A percentile compares a stretch with the other conserved stretches of the same genome.
Conservation (phyloP, 257 asterid species). For the Solanum sejunctum region DNA sequence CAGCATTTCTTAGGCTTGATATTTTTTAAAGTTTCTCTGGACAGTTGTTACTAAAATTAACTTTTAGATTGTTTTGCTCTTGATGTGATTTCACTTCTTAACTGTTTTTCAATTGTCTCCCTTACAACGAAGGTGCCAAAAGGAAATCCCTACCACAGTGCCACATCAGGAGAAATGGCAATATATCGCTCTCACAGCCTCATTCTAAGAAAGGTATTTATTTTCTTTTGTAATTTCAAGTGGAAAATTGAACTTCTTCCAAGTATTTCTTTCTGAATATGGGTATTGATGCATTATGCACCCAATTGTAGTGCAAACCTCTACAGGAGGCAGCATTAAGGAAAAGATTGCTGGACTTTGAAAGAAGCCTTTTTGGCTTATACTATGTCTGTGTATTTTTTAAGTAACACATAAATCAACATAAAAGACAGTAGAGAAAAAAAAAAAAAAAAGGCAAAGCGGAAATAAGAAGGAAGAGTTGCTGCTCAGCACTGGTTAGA, state of each 20-base stretch:
- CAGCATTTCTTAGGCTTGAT: background rate
- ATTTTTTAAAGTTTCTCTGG: background rate
- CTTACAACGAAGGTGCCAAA: conserved; percentile 59
- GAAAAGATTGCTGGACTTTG: background rate
- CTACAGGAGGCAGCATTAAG: background rate
- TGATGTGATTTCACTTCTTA: background rate
- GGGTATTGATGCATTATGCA: background rate
- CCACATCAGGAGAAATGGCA: conserved; percentile 99
- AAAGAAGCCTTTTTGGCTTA: background rate
- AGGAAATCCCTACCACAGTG: conserved; percentile 99
- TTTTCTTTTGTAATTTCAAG: background rate
- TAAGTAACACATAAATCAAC: background rate
- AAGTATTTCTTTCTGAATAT: background rate
- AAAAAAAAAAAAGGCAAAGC: background rate
- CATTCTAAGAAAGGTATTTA: conserved; percentile 70
- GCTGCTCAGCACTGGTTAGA: background rate
- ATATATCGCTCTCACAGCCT: conserved; percentile 81
- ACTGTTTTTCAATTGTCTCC: conserved; percentile 2
- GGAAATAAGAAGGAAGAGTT: background rate
- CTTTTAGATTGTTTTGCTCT: background rate
- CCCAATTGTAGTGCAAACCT: background rate
- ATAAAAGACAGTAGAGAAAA: background rate
- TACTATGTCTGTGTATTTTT: background rate
- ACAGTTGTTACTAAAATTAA: background rate
- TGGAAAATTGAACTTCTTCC: background rate